These are phyloP conservation scores for Leishmania gerbilli DNA, from an alignment of 208 protist species.

Conservation along the genomic window DNA sequence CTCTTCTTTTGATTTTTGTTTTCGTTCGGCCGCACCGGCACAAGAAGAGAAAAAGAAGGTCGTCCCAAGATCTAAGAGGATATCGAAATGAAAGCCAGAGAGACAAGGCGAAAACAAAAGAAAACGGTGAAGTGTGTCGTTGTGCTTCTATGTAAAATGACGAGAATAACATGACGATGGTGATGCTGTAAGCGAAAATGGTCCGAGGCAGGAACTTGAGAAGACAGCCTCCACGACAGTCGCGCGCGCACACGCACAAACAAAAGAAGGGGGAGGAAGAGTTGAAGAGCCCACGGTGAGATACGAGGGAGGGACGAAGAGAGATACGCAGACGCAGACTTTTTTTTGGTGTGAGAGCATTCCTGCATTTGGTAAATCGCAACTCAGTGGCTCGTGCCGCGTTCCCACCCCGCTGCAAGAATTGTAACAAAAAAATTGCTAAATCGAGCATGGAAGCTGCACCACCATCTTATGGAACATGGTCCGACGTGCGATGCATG, in stretches of 20 bases:
- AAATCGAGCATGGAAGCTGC: neutral
- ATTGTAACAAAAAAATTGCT: neutral
- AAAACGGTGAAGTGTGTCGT: neutral
- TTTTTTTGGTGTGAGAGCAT: neutral
- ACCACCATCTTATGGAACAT: neutral
- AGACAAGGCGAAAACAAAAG: conserved; percentile 1
- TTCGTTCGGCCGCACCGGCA: neutral
- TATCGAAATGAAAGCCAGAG: neutral
- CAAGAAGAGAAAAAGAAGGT: neutral
- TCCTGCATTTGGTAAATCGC: neutral
- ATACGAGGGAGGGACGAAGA: neutral
- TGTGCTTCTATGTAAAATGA: neutral
- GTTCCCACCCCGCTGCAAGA: neutral
- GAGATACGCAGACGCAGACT: neutral
- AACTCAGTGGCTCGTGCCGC: neutral
- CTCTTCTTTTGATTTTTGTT: neutral
- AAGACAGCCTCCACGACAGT: neutral
- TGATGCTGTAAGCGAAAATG: neutral
- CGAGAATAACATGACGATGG: neutral
- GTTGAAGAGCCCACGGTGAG: neutral
- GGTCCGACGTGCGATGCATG: neutral
- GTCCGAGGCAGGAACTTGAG: neutral
- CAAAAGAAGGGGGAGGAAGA: neutral
- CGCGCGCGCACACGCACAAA: neutral
- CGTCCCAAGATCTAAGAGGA: neutral